Conservation (phyloP, 257 asterid species). For the Jaltomata sinuosa region DNA sequence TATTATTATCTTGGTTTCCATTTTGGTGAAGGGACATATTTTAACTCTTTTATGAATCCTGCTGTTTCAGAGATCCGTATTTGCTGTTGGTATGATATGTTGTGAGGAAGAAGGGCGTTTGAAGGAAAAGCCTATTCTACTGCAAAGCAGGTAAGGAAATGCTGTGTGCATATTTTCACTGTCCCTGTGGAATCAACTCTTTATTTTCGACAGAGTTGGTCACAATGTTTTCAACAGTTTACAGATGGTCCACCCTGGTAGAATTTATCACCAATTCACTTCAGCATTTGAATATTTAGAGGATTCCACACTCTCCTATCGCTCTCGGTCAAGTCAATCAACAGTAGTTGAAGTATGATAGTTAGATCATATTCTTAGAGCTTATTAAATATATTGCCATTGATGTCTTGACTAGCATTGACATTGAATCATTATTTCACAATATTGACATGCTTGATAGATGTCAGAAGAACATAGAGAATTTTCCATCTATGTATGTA, state of each 20-base stretch:
- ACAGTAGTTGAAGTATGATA: background rate
- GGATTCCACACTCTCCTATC: background rate
- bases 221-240: background rate
- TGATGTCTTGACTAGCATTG: background rate
- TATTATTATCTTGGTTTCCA: background rate
- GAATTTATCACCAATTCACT: background rate
- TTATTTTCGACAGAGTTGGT: background rate
- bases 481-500: background rate
- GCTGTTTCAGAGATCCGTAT: constrained; percentile 57
- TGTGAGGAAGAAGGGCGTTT: constrained; percentile 97
- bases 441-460: background rate
- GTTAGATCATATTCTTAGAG: background rate
- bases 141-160: constrained; percentile 73
- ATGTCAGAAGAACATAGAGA: background rate
- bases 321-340: background rate
- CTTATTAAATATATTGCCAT: background rate
- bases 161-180: background rate
- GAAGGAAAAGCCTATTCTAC: constrained; percentile 83
- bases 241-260: background rate
- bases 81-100: constrained; percentile 96
- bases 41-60: constrained; percentile 8
- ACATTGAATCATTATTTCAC: background rate
- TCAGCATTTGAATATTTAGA: background rate
- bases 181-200: background rate
- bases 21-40: background rate